Evolutionary conservation across 805 yeast species (phyloP).

Genomic region (Groenewaldozyma salmanticensis): DNA sequence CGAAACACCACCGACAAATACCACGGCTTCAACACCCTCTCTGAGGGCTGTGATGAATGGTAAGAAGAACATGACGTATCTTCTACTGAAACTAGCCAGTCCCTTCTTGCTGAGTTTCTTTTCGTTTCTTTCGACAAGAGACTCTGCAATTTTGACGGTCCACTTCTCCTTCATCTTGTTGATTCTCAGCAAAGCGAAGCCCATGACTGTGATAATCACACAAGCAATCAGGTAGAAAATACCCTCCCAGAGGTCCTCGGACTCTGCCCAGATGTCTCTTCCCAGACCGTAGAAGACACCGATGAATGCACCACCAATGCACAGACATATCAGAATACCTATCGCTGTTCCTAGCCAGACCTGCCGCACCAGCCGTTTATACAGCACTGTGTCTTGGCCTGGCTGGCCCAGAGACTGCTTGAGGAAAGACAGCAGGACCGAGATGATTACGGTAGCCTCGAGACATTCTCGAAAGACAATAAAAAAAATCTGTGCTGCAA

Average conservation of each 20-base stretch:
- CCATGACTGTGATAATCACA: conserved; percentile 80
- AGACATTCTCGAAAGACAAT: conserved; percentile 88
- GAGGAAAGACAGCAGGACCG: conserved; percentile 81
- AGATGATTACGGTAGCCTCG: conserved; percentile 86
- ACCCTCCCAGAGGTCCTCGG: conserved; percentile 98
- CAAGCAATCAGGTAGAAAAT: conserved; percentile 82
- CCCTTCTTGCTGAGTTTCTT: conserved; percentile 11
- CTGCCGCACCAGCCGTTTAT: conserved; percentile 55
- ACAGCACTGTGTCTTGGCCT: conserved; percentile 30
- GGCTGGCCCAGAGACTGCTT: conserved; percentile 69
- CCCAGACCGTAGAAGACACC: conserved; percentile 79
- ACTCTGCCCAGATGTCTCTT: conserved; percentile 71
- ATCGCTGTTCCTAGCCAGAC: conserved; percentile 72
- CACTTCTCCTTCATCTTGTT: conserved; percentile 95
- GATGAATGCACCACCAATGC: conserved; percentile 83
- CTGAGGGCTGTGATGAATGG: conserved; percentile 85
- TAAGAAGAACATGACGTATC: conserved; percentile 77
- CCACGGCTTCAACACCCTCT: conserved; percentile 95
- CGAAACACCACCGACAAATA: conserved; percentile 93
- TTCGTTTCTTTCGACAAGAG: conserved; percentile 44
- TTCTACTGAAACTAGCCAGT: conserved; percentile 19
- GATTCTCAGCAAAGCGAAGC: conserved; percentile 88
- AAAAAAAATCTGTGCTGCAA: conserved; percentile 62
- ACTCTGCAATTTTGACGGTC: conserved; percentile 86
- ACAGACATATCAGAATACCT: conserved; percentile 71